Evolutionary conservation across 139 green algal genomes (phyloP), one percentile per base, ranked within the genome.

Genomic region (Micromonas commoda): DNA sequence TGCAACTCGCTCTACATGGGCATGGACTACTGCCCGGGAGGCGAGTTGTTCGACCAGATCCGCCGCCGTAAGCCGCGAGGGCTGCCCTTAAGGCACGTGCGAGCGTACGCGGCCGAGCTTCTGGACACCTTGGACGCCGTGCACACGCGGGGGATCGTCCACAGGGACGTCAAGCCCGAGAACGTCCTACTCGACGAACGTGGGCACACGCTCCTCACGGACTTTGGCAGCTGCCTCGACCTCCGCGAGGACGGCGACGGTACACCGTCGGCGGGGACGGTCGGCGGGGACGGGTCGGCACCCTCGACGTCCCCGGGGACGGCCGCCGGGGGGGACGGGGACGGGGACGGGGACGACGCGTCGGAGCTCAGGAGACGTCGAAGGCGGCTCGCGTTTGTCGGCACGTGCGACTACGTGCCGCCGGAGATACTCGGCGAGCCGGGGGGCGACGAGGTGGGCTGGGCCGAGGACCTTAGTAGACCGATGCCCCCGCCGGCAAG

Each of bases 81-180:
- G 28, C 20, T 33, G 34, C 31, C 31, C 2, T 21, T 39, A 16
- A 26, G 45, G 51, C 6, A 4, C 6, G 33, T 6, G 31, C 23
- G 19, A 2, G 16, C 45, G 45, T 31, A 52, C 39, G 20, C 19
- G 1, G 45, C 52, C 34, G 45, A 81, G 38, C 9, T 76, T 1
- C 31, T 31, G 39, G 57, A 81, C n/a, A n/a, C 69, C 6, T 61
- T 78, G 37, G 34, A 65, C 26, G 77, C 39, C 23, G n/a, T 82
- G 45, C 77, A 82, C 57, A 39, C 16, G 1, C 32, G 34, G 0
- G 69, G 69, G 28, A 68, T 82, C 19, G n/a, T 78, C 4, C 77
- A 82, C 32, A 13, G 77, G 21, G 77, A 82, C 68, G 54, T 82
- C 0, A 82, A 82, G 70, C 77, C 77, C 1, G 77, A 82, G 53